Evolutionary conservation across 176 grass and related monocot species (phyloP).

Genomic region (Ananas comosus): DNA sequence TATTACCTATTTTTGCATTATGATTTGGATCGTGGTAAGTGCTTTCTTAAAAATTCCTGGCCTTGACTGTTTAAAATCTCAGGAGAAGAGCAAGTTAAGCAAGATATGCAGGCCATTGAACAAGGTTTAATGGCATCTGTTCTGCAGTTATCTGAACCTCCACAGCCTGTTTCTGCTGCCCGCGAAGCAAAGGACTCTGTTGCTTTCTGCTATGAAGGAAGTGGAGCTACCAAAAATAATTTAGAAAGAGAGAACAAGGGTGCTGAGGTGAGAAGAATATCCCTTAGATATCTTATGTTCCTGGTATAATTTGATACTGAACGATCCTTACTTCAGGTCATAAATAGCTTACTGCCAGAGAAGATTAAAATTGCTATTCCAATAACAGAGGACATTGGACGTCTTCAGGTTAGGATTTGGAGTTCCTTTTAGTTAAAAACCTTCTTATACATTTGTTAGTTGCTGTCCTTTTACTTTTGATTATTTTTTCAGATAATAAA

Average conservation of each 20-base stretch:
- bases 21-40: conserved; percentile 8
- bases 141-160: conserved; percentile 38
- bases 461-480: neutral
- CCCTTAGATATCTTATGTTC: conserved; percentile 1
- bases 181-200: conserved; percentile 6
- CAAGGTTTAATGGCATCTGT: conserved; percentile 31
- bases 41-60: conserved; percentile 14
- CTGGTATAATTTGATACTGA: conserved; percentile 16
- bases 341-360: conserved; percentile 37
- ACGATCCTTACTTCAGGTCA: conserved; percentile 34
- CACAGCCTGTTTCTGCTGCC: conserved; percentile 17
- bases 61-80: conserved; percentile 25
- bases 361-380: conserved; percentile 42
- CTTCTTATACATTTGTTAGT: conserved; percentile 13
- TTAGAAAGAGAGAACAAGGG: conserved; percentile 36
- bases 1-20: neutral
- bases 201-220: conserved; percentile 27
- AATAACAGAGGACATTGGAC: conserved; percentile 54
- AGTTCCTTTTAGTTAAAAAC: conserved; percentile 2
- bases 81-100: conserved; percentile 57
- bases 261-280: conserved; percentile 47
- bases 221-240: conserved; percentile 32
- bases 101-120: conserved; percentile 50
- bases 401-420: conserved; percentile 55
- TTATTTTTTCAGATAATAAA: conserved; percentile 73